These are phyloP conservation scores for Poronia punctata DNA, from an alignment of 495 filamentous ascomycete species.

Conservation along the genomic window DNA sequence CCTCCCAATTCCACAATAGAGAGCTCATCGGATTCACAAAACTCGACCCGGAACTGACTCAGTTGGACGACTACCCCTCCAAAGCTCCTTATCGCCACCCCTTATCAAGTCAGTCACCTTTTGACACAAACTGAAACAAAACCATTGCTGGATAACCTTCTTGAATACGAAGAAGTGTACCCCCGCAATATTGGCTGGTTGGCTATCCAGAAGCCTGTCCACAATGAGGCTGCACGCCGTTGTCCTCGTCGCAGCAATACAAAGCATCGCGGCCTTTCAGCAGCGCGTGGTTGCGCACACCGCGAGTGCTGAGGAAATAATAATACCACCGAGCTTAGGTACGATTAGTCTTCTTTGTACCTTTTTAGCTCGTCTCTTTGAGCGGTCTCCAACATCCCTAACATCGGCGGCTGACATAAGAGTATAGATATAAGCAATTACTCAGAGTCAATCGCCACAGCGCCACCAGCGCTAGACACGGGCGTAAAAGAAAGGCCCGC, in stretches of 20 bases:
- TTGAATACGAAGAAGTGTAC: no score
- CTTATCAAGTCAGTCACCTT: no score
- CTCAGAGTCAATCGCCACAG: conserved; percentile 11
- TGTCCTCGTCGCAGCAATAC: conserved; percentile 4
- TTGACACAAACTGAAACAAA: no score
- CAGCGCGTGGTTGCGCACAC: conserved; percentile 7
- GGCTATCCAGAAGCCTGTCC: neutral
- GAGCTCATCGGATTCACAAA: no score
- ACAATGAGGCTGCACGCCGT: conserved; percentile 11
- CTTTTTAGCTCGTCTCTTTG: no score
- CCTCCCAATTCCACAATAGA: no score
- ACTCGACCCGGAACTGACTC: neutral
- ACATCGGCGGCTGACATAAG: neutral
- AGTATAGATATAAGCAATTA: conserved; percentile 11
- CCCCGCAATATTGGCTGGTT: no score
- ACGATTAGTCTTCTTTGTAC: conserved; percentile 3
- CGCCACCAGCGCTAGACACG: conserved; percentile 11
- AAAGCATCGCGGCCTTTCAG: neutral
- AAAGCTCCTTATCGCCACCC: no score
- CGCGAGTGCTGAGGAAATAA: neutral
- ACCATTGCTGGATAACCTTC: no score
- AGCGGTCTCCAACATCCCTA: neutral
- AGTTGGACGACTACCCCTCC: neutral
- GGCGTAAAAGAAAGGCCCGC: conserved; percentile 16
- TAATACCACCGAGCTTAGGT: conserved; percentile 2